A percentile compares a stretch with the other conserved stretches of the same genome.
Evolutionary conservation across 2,329 filamentous ascomycete genomes (phyloP).

Genomic region (Dactylonectria estremocensis): DNA sequence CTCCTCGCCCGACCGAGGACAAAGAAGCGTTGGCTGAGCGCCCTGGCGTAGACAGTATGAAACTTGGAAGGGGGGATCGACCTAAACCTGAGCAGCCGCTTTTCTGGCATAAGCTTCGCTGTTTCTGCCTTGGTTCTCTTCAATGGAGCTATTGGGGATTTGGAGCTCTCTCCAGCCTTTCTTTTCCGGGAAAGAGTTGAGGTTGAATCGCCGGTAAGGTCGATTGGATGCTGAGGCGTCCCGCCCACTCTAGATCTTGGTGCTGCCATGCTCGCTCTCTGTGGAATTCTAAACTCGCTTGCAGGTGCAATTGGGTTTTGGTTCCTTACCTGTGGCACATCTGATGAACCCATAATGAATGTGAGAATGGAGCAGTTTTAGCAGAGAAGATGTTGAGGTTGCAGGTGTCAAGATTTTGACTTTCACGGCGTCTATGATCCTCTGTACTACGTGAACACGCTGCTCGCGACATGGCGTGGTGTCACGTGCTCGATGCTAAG

Average conservation of each 20-base stretch:
- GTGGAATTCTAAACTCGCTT: constrained; percentile 4
- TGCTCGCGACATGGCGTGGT: no score
- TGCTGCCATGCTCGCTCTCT: constrained; percentile 13
- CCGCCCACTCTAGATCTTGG: constrained; percentile 21
- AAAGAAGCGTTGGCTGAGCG: constrained; percentile 62
- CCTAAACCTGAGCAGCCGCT: constrained; percentile 55
- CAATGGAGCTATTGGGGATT: constrained; percentile 6
- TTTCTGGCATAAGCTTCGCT: constrained; percentile 47
- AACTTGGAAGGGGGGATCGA: constrained; percentile 54
- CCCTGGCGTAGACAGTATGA: constrained; percentile 55
- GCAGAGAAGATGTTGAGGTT: neutral
- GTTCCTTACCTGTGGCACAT: neutral
- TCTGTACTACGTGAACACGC: no score
- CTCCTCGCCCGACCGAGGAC: constrained; percentile 59
- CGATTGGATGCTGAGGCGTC: constrained; percentile 22
- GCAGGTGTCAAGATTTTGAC: no score
- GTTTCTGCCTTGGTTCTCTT: constrained; percentile 36
- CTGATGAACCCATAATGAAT: constrained; percentile 25
- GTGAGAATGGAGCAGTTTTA: neutral
- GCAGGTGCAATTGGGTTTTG: neutral
- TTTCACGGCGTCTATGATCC: no score
- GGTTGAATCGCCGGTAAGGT: constrained; percentile 14
- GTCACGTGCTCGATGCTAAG: constrained; percentile 12
- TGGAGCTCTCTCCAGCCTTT: constrained; percentile 15
- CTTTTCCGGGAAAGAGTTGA: constrained; percentile 38